Base-by-base conservation (phyloP, 441 rosid genomes). In the Euphorbia schlechtendalii region DNA sequence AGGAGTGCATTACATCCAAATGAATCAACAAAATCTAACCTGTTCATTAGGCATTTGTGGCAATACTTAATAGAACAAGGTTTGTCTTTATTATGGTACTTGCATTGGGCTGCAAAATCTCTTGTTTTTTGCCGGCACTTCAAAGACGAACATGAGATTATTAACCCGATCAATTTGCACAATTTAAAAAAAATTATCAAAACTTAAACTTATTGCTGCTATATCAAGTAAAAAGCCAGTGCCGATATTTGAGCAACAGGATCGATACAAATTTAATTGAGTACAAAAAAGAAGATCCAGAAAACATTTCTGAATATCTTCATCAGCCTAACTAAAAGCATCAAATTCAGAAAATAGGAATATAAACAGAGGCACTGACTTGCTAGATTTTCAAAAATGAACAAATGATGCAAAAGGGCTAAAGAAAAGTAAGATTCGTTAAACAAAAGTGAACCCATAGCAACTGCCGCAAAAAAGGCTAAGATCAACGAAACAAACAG, bases 121-220 rank as follows among this genome's bases (percentile, higher is more conserved):
- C 73, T 77, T 8, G 92, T 86, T 73, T 86, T 92, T 79, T 89
- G 96, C 25, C 96, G 92, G 77, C 96, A 89, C 98, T 92, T 25
- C 52, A 74, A 68, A 53, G 63, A 71, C 71, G 40, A 45, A 63
- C 17, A 49, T 36, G 67, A 27, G 30, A 54, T 21, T 61, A 13
- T 61, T 58, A 71, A 55, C 12, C 20, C 34, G 15, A 41, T 54
- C 41, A 28, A 3, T 22, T 4, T 53, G 59, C 48, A 43, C 46
- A 60, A 55, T 53, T 8, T 30, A 3, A 27, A 54, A 9, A 45
- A 34, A 15, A 9, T 45, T n/a, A n/a, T n/a, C n/a, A 30, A 43
- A 36, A 30, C 24, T 27, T 41, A 3, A 9, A 18, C 59, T 2
- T 41, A 22, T 30, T 18, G 36, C 54, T 20, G 25, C 21, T 32